Conservation (phyloP, 306 rosid species). For the Parietaria judaica region DNA sequence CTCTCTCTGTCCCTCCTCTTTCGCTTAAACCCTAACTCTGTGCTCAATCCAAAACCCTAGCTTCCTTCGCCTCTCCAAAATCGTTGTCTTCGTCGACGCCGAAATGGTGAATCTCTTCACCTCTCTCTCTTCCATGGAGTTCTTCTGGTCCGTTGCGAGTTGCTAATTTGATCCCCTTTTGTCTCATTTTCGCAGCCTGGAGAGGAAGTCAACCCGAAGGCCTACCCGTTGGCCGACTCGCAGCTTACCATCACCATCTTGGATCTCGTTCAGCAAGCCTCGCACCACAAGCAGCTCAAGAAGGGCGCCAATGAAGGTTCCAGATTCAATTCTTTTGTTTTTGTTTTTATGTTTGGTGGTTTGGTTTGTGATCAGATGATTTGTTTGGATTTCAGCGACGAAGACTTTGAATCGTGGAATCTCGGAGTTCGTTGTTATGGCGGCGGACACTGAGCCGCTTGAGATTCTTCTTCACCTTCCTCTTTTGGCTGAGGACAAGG, state of each 20-base stretch:
- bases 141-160: not conserved
- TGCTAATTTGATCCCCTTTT: not conserved
- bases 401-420: conserved; percentile 85
- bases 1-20: not conserved
- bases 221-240: conserved; percentile 79
- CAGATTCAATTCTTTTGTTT: not conserved
- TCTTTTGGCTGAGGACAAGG: conserved; percentile 85
- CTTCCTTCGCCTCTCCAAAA: conserved; percentile 15
- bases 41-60: conserved; percentile 20
- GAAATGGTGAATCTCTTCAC: conserved; percentile 39
- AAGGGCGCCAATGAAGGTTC: conserved; percentile 94
- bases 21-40: conserved; percentile 34
- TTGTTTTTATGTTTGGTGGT: no score
- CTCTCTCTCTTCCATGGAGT: not conserved
- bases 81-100: conserved; percentile 7
- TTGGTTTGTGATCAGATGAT: not conserved
- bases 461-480: conserved; percentile 94
- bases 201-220: conserved; percentile 79
- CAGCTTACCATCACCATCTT: conserved; percentile 67
- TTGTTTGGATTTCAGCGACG: conserved; percentile 46
- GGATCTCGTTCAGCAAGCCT: conserved; percentile 88
- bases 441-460: conserved; percentile 79
- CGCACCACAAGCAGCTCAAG: conserved; percentile 86
- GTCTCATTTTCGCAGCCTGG: conserved; percentile 42
- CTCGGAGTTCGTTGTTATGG: conserved; percentile 86